Evolutionary conservation across 2,329 filamentous ascomycete genomes (phyloP).

Genomic region (Xylariaceae sp.): DNA sequence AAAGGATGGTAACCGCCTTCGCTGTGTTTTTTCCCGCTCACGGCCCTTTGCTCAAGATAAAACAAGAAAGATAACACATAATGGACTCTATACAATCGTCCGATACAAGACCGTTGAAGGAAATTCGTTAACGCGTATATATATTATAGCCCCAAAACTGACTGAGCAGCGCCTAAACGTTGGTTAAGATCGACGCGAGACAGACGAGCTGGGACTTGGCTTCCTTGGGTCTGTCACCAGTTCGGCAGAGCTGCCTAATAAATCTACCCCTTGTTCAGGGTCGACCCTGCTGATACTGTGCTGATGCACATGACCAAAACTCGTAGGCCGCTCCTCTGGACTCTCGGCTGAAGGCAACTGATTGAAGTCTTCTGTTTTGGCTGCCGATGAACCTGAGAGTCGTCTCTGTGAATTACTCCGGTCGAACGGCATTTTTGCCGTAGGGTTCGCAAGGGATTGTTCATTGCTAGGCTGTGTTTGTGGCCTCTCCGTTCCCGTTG

Average conservation of each 20-base stretch:
- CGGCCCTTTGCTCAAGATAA: conserved; percentile 3
- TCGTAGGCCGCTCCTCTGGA: conserved; percentile 53
- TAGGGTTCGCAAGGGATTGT: conserved; percentile 20
- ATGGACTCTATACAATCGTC: background rate
- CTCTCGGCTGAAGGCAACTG: conserved; percentile 41
- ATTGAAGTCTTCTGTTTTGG: conserved; percentile 49
- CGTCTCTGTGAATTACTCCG: conserved; percentile 57
- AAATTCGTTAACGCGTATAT: conserved; percentile 31
- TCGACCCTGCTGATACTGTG: conserved; percentile 60
- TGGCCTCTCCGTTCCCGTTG: conserved; percentile 17
- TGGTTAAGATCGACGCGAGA: conserved; percentile 21
- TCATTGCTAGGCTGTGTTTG: conserved; percentile 15
- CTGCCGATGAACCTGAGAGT: conserved; percentile 54
- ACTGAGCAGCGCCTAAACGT: too few relatives aligned
- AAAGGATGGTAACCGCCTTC: background rate
- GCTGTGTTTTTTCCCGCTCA: conserved; percentile 21
- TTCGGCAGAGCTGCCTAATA: conserved; percentile 59
- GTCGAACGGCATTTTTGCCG: conserved; percentile 58
- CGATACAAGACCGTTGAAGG: background rate
- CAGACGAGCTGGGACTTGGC: conserved; percentile 32
- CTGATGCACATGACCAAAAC: conserved; percentile 59
- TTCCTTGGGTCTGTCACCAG: conserved; percentile 50
- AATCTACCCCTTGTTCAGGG: conserved; percentile 48
- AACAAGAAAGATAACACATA: background rate
- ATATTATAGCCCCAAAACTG: conserved; percentile 2